Evolutionary conservation across 257 asterid species (phyloP), one percentile per base, ranked within the genome.

Genomic region (Solanum boliviense): DNA sequence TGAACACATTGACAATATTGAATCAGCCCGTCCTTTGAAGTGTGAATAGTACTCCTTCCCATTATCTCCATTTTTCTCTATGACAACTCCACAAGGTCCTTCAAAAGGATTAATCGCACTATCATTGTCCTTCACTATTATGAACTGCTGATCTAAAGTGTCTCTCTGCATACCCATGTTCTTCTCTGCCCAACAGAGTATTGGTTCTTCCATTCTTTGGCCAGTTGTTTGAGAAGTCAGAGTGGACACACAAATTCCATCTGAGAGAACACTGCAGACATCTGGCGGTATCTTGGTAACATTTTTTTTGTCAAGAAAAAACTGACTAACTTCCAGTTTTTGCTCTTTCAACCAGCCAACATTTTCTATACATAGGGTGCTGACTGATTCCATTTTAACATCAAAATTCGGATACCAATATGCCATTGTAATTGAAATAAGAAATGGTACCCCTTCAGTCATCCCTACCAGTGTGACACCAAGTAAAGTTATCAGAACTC

Each of bases 401-500:
- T 70, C 87, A 68, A 87, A 88, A 25, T 34, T 85, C 1, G 11
- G 71, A 46, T 86, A 87, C 91, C 89, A 67, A 44, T 67, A 52
- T 15, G 82, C 12, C 21, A 81, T 34, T 39, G 88, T 89, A 3
- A 86, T 0, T 23, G 91, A 85, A 65, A 91, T 88, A 68, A 88
- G 83, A 31, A 87, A 86, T 13, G 93, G 91, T 34, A 90, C 39
- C 9, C 92, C 91, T 44, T 90, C 92, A 78, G 89, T 52, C 70
- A 91, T 86, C 79, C 92, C 92, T 18, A 90, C 44, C 79, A 91
- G 8, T 13, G 90, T 65, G 25, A 91, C 88, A 65, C 91, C 85
- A n/a, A 89, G 36, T 18, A 72, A 72, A 48, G 91, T 83, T 32
- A 86, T 82, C 41, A 87, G n/a, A 35, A 88, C 93, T 88, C 91